Evolutionary conservation across 768 basidiomycete genomes (phyloP).

Genomic region (Xerocomus potaroensis): DNA sequence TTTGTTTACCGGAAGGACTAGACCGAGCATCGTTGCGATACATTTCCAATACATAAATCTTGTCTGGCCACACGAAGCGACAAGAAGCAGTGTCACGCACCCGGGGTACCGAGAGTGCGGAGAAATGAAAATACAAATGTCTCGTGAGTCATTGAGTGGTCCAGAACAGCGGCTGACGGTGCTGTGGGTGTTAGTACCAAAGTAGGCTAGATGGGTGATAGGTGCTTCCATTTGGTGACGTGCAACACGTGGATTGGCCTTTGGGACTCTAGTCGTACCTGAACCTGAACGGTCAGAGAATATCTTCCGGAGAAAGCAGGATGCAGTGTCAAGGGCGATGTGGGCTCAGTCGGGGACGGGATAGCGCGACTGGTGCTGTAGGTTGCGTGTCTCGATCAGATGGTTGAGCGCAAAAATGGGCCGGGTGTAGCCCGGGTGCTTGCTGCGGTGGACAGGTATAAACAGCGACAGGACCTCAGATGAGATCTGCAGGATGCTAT

Average conservation of each 20-base stretch:
- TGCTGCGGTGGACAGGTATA: background rate
- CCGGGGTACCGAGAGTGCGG: slow-evolving; percentile 21
- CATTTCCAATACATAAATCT: background rate
- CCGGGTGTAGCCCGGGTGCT: too few relatives aligned
- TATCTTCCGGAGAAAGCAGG: slow-evolving; percentile 67
- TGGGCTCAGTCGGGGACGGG: background rate
- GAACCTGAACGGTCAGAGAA: slow-evolving; percentile 62
- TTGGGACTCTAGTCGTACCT: slow-evolving; percentile 61
- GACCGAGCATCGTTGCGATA: slow-evolving; percentile 8
- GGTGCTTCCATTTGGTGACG: background rate
- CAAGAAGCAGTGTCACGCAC: slow-evolving; percentile 13
- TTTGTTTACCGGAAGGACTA: too few relatives aligned
- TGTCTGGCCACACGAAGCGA: background rate
- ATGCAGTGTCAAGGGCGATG: too few relatives aligned
- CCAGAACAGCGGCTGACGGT: slow-evolving; percentile 19
- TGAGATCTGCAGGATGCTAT: slow-evolving; percentile 13
- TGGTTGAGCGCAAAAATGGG: background rate
- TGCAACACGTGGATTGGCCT: slow-evolving; percentile 2
- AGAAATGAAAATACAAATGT: slow-evolving; percentile 48
- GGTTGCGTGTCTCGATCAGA: background rate
- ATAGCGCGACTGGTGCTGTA: too few relatives aligned
- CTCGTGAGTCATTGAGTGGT: slow-evolving; percentile 35
- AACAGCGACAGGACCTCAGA: slow-evolving; percentile 17
- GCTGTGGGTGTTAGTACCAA: slow-evolving; percentile 52
- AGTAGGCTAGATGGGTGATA: slow-evolving; percentile 26